Evolutionary conservation across 1,284 basidiomycete genomes (phyloP).

Genomic region (Melampsora abietis-canadensis): DNA sequence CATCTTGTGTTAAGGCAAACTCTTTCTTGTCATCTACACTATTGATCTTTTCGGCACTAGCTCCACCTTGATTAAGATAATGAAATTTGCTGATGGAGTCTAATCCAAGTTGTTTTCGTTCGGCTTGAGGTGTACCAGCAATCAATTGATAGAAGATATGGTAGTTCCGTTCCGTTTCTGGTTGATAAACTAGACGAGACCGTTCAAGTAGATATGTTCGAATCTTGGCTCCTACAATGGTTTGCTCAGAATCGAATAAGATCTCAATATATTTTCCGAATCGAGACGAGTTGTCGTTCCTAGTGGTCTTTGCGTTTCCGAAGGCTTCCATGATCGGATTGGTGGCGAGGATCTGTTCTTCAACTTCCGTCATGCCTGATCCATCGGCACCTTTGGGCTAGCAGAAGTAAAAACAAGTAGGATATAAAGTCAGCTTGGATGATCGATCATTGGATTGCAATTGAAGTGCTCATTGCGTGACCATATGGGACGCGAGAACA

Average conservation of each 20-base stretch:
- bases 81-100: conserved; percentile 78
- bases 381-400: conserved; percentile 10
- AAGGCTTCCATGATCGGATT: conserved; percentile 99
- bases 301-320: conserved; percentile 97
- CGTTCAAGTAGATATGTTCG: conserved; percentile 96
- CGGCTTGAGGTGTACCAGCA: conserved; percentile 88
- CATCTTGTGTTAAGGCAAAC: conserved; percentile 87
- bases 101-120: conserved; percentile 88
- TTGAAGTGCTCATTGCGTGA: too few relatives aligned
- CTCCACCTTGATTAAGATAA: conserved; percentile 90
- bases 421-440: neutral
- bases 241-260: conserved; percentile 87
- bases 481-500: too few relatives aligned
- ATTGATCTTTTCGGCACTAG: conserved; percentile 72
- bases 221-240: conserved; percentile 95
- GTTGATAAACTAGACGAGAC: conserved; percentile 95
- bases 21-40: conserved; percentile 96
- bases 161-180: conserved; percentile 93
- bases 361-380: conserved; percentile 76
- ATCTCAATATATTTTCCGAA: conserved; percentile 99
- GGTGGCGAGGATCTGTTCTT: conserved; percentile 93
- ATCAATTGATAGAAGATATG: conserved; percentile 99
- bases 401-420: neutral
- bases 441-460: conserved; percentile 63
- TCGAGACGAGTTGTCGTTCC: conserved; percentile 97